These are phyloP conservation scores for Termitomyces sp. DNA, from an alignment of 768 basidiomycete species.

Conservation along the genomic window DNA sequence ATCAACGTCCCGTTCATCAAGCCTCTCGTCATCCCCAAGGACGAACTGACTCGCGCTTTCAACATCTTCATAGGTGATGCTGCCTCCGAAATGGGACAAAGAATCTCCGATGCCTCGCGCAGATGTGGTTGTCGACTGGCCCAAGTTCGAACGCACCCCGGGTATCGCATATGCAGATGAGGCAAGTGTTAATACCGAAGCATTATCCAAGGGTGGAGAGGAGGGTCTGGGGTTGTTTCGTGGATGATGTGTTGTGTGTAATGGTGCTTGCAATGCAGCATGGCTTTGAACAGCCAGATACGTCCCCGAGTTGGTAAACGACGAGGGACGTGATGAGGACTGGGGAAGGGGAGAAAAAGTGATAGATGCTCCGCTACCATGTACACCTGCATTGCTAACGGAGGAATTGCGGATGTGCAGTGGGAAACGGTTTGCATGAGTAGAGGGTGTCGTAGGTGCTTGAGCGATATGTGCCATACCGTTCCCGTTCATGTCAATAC, in stretches of 20 bases:
- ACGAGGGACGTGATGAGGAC: slow-evolving; percentile 43
- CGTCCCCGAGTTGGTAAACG: slow-evolving; percentile 27
- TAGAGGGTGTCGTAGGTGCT: slow-evolving; percentile 60
- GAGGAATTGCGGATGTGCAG: slow-evolving; percentile 62
- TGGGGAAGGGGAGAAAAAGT: slow-evolving; percentile 72
- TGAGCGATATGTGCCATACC: slow-evolving; percentile 93
- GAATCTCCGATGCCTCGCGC: slow-evolving; percentile 58
- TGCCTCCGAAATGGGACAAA: slow-evolving; percentile 70
- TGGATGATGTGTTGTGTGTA: slow-evolving; percentile 90
- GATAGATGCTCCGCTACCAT: slow-evolving; percentile 55
- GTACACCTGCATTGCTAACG: slow-evolving; percentile 31
- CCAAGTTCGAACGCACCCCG: slow-evolving; percentile 46
- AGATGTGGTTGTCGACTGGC: slow-evolving; percentile 44
- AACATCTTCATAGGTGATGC: slow-evolving; percentile 51
- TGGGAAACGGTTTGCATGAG: slow-evolving; percentile 52
- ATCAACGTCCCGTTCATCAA: slow-evolving; percentile 70
- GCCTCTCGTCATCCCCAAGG: slow-evolving; percentile 62
- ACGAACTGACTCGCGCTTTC: slow-evolving; percentile 70
- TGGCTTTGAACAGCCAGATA: slow-evolving; percentile 22
- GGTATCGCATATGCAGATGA: slow-evolving; percentile 87
- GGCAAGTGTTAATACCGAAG: slow-evolving; percentile 88
- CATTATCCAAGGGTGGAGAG: slow-evolving; percentile 88
- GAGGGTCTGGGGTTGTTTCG: slow-evolving; percentile 94
- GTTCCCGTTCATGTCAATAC: slow-evolving; percentile 76
- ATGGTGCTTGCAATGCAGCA: slow-evolving; percentile 64